Conservation (phyloP, 306 rosid genomes). For the Rosa persica region DNA sequence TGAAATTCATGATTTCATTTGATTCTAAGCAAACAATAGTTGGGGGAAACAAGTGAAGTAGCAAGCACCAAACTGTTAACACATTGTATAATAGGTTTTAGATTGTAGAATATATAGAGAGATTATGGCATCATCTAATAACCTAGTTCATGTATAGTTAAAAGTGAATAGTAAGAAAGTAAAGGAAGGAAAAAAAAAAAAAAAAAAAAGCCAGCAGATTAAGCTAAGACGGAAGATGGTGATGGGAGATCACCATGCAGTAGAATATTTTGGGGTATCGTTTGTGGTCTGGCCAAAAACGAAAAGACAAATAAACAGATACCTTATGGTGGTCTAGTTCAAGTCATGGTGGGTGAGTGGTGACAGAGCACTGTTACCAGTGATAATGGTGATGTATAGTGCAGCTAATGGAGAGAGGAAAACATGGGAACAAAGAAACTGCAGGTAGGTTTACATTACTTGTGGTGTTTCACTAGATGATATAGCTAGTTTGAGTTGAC, state of each 20-base stretch:
- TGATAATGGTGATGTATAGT: neutral
- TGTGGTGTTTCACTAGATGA: neutral
- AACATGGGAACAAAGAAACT: neutral
- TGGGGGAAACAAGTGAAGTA: neutral
- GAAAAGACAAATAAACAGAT: neutral
- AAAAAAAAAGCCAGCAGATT: neutral
- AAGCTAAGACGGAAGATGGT: neutral
- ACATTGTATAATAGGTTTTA: neutral
- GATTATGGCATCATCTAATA: neutral
- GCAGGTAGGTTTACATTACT: neutral
- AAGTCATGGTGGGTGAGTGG: neutral
- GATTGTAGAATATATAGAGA: neutral
- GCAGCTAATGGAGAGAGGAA: neutral
- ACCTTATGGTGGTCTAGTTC: neutral
- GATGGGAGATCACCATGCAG: neutral
- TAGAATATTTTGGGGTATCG: neutral
- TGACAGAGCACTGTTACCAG: neutral
- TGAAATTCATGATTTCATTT: slow-evolving; percentile 37
- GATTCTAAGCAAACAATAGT: slow-evolving; percentile 24
- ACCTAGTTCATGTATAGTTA: neutral
- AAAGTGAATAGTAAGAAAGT: neutral
- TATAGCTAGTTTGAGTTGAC: neutral
- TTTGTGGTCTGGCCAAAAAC: neutral
- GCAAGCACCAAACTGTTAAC: slow-evolving; percentile 1
- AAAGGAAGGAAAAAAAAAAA: neutral